Conservation (phyloP, 192 early-diverging fungal genomes). For the Backusella parvicylindrica region DNA sequence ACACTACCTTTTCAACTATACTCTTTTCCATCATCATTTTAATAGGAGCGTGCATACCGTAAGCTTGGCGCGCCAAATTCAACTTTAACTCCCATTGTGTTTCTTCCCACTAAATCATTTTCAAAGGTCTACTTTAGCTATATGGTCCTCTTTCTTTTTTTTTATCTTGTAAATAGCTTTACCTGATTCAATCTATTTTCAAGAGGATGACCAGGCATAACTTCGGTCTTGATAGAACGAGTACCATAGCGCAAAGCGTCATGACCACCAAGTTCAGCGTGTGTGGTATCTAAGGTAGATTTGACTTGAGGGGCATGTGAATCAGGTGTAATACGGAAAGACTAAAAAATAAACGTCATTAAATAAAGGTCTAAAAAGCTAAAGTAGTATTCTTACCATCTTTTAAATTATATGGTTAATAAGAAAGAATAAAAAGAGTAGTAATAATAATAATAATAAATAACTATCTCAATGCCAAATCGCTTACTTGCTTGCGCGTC, state of each 20-base stretch:
- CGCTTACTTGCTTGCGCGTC: background rate
- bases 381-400: background rate
- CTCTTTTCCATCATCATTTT: slow-evolving; percentile 88
- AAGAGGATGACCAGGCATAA: slow-evolving; percentile 72
- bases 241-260: slow-evolving; percentile 80
- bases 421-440: background rate
- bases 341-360: background rate
- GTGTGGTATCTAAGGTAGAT: slow-evolving; percentile 38
- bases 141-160: background rate
- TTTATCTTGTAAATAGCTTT: background rate
- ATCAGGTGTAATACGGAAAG: slow-evolving; percentile 25
- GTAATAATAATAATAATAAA: background rate
- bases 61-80: slow-evolving; percentile 72
- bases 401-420: background rate
- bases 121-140: background rate
- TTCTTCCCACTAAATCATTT: slow-evolving; percentile 67
- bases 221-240: slow-evolving; percentile 57
- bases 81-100: slow-evolving; percentile 81
- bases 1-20: slow-evolving; percentile 53
- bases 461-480: background rate
- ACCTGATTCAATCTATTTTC: slow-evolving; percentile 72
- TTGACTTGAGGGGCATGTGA: slow-evolving; percentile 17
- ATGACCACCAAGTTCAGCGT: slow-evolving; percentile 71
- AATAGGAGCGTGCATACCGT: slow-evolving; percentile 91
- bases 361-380: background rate